Evolutionary conservation across 306 rosid genomes (phyloP), one percentile per base, ranked within the genome.

Genomic region (Medicago arabica): DNA sequence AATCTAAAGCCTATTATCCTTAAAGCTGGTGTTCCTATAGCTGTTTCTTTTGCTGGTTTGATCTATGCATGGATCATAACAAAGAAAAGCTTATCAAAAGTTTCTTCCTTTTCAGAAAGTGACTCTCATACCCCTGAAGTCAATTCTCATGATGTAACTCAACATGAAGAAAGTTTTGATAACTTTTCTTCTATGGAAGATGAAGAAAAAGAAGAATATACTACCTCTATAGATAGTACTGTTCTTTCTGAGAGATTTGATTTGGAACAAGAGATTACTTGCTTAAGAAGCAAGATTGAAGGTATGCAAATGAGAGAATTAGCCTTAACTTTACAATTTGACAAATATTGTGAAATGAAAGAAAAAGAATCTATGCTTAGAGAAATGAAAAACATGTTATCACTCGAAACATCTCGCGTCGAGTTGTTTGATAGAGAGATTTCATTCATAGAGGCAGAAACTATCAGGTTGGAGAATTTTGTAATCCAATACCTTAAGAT

Each of bases 11-110:
- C 89, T 63, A 46, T 83, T 47, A 19, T 88, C 54, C 81, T 88
- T 69, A 90, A 87, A 94, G 87, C 81, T 67, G 96, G 88, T 44
- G 83, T 94, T 85, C 88, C 98, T 50, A 18, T 91, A 53, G 88
- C 86, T 78, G 28, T 86, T 55, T 86, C 94, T 34, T 25, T 88
- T 44, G 96, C 89, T 74, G 94, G 90, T 77, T 69, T 88, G 68
- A 36, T 86, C 72, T 91, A 54, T 80, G 89, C 86, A 23, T 85
- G 75, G 86, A 77, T 87, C 75, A 25, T 87, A 46, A 64, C 95
- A 73, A 89, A 71, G 76, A 86, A 76, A 83, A 76, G 23, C 21
- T 79, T 78, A 6, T 43, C 59, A 1, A 75, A 82, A 61, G 59
- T 81, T 15, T 51, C 78, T 19, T 21, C 81, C 51, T 34, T 36